Conservation (phyloP, 305 asterid genomes). For the Petunia hybrid region DNA sequence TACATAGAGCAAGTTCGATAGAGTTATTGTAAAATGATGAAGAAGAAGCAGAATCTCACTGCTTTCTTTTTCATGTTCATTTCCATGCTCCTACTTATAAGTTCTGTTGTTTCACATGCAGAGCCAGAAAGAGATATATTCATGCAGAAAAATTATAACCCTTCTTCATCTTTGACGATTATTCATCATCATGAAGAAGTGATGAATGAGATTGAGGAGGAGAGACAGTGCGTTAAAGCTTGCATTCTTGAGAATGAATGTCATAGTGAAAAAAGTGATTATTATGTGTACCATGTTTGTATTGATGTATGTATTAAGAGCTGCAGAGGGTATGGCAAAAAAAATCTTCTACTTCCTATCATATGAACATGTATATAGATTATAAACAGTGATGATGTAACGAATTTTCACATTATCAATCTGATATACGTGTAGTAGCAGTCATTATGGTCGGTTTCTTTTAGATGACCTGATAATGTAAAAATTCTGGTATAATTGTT, state of each 20-base stretch:
- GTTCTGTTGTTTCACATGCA: not conserved
- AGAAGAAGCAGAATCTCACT: not conserved
- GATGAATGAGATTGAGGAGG: slow-evolving; percentile 12
- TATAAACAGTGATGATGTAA: not conserved
- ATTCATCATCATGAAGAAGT: not conserved
- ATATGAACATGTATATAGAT: not conserved
- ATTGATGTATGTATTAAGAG: slow-evolving; percentile 1
- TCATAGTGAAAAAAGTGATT: slow-evolving; percentile 18
- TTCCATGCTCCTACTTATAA: not conserved
- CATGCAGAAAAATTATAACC: not conserved
- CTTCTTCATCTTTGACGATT: not conserved
- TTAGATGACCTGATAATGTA: too few species aligned
- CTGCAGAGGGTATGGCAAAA: slow-evolving; percentile 16
- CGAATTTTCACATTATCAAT: not conserved
- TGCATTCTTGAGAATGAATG: slow-evolving; percentile 28
- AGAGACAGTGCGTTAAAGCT: not conserved
- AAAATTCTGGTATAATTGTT: too few species aligned
- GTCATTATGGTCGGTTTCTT: too few species aligned
- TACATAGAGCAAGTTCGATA: not conserved
- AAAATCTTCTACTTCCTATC: not conserved
- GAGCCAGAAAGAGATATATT: not conserved
- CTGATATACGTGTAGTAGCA: not conserved
- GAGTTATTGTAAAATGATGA: slow-evolving; percentile 2
- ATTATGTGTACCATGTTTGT: slow-evolving; percentile 30
- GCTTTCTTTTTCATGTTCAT: not conserved